Evolutionary conservation across 352 stramenopile genomes (phyloP), one percentile per base, ranked within the genome.

Genomic region (Halophytophthora polymorphica): DNA sequence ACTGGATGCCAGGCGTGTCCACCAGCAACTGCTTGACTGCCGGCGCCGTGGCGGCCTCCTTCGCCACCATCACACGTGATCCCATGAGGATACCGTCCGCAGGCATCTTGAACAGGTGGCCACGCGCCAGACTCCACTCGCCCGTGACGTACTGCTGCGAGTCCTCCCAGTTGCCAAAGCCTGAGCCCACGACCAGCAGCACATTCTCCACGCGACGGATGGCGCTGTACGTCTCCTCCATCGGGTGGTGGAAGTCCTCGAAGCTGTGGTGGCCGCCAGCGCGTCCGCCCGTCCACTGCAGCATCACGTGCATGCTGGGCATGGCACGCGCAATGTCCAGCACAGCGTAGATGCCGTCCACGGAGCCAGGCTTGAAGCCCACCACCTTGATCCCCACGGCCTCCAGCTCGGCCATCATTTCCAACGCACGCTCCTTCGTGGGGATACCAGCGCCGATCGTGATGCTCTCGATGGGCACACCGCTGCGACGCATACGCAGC

Each of bases 211-310:
- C 66, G 21, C 78, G 71, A 43, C 81, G 84, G 43, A 96, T 92
- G 11, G 73, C 81, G 11, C 66, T 79, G 62, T 95, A 95, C 45
- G 77, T 81, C 15, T 64, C 58, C 28, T 86, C 71, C 10, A 96
- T 66, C 8, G 86, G 83, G 31, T 76, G 44, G 65, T 95, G 86
- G 51, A 96, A 93, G 62, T 96, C 84, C 55, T 96, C 84, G 29
- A 91, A 94, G 53, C 80, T 93, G 71, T 96, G 84, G 64, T 95
- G 86, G 12, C 86, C 84, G 64, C 86, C 84, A 21, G 82, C 86
- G 28, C 84, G 84, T 36, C 84, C 83, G 10, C 82, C 85, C 35
- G 86, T 95, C 84, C 86, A 96, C 68, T 95, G 84, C 17, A 96
- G 50, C 77, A 96, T 91, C 36, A 96, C 65, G 28, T 73, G 75